Percentiles rank a stretch among this genome's conserved stretches.
Conservation (phyloP, 768 basidiomycete genomes). For the Mycena belliarum region DNA sequence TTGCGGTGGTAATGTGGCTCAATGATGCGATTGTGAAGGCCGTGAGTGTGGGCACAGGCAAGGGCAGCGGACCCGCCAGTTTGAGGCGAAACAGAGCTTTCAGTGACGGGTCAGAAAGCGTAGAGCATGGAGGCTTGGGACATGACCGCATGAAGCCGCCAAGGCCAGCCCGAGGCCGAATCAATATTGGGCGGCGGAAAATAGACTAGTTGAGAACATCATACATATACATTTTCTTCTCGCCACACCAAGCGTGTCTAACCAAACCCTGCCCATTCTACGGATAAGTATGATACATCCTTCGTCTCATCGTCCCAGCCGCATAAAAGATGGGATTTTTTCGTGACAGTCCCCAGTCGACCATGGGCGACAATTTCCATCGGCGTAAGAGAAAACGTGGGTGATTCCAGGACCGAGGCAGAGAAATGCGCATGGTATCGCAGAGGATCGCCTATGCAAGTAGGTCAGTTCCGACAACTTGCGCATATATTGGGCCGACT, state of each 20-base stretch:
- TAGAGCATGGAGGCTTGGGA: slow-evolving; percentile 55
- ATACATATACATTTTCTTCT: slow-evolving; percentile 13
- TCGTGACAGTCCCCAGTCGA: slow-evolving; percentile 92
- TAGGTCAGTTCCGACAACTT: neutral
- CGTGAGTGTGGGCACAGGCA: slow-evolving; percentile 54
- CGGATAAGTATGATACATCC: slow-evolving; percentile 70
- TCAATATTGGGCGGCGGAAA: slow-evolving; percentile 48
- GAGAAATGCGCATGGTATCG: slow-evolving; percentile 97
- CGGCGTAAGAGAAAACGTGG: slow-evolving; percentile 61
- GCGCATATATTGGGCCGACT: slow-evolving; percentile 23
- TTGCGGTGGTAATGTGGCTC: slow-evolving; percentile 69
- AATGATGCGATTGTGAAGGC: slow-evolving; percentile 70
- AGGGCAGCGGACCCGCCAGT: neutral
- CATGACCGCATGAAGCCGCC: slow-evolving; percentile 13
- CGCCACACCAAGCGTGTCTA: slow-evolving; percentile 26
- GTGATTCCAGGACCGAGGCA: slow-evolving; percentile 75
- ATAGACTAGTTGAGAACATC: slow-evolving; percentile 37
- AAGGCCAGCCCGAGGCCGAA: slow-evolving; percentile 29
- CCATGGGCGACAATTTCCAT: slow-evolving; percentile 97
- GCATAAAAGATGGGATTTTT: slow-evolving; percentile 92
- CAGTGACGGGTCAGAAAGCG: slow-evolving; percentile 56
- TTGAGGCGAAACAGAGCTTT: slow-evolving; percentile 31
- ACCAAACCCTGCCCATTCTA: slow-evolving; percentile 93
- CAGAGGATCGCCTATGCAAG: slow-evolving; percentile 76
- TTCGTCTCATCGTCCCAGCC: slow-evolving; percentile 78